These are phyloP conservation scores for Cytospora paraplurivora DNA, from an alignment of 2,329 filamentous ascomycete genomes.

Conservation along the genomic window DNA sequence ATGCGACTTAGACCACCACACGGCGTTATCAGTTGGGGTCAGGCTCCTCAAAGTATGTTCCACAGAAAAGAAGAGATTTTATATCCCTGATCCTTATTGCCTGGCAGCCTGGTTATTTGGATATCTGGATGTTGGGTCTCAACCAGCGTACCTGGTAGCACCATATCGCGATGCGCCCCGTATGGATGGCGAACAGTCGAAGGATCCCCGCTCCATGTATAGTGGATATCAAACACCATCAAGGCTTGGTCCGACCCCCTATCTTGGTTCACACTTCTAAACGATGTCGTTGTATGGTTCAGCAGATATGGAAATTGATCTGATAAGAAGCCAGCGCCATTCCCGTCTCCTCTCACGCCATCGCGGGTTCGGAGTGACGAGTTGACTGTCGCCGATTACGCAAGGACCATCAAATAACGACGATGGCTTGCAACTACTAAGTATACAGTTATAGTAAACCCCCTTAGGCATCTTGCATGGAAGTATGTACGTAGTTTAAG, in stretches of 20 bases:
- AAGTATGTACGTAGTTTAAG: neutral
- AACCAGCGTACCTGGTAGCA: constrained; percentile 1
- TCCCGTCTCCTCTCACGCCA: constrained; percentile 13
- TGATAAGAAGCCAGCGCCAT: constrained; percentile 19
- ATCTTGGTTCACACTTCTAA: neutral
- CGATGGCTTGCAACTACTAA: neutral
- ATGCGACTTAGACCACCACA: no score
- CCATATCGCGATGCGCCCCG: constrained; percentile 23
- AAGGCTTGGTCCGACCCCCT: neutral
- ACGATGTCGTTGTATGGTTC: neutral
- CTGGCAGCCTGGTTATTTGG: no score
- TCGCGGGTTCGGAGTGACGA: neutral
- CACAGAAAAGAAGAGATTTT: no score
- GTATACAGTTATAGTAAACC: neutral
- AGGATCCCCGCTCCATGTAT: no score
- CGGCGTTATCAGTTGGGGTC: no score
- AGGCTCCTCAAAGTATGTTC: no score
- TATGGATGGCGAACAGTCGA: constrained; percentile 22
- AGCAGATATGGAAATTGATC: neutral
- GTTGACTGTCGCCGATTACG: constrained; percentile 14
- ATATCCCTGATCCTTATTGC: no score
- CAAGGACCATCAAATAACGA: neutral
- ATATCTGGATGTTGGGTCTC: neutral
- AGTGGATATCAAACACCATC: neutral
- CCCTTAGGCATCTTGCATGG: no score